Percentiles rank a stretch among this genome's conserved stretches.
phyloP scores from a whole-genome alignment of 768 basidiomycete species.

The Xerocomellus chrysenteron region DNA sequence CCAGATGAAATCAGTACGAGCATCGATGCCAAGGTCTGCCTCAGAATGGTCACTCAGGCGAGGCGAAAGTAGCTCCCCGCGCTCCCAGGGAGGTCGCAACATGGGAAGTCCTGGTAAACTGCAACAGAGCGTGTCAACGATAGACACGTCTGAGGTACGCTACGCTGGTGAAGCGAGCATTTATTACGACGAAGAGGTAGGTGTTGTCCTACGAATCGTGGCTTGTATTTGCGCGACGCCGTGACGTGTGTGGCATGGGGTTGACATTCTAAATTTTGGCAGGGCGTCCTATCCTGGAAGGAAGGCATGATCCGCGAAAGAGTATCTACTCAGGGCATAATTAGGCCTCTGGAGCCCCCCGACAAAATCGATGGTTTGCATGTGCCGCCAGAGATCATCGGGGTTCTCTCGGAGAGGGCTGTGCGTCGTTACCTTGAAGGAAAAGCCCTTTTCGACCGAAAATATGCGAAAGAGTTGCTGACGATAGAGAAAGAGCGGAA shows the following conservation, averaged over 20 bases:
- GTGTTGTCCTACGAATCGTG: slow-evolving; percentile 11
- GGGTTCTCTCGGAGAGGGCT: slow-evolving; percentile 70
- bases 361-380: slow-evolving; percentile 63
- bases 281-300: slow-evolving; percentile 40
- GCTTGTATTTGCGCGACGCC: neutral
- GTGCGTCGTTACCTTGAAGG: slow-evolving; percentile 76
- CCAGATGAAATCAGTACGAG: slow-evolving; percentile 14
- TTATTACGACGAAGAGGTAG: slow-evolving; percentile 52
- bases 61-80: neutral
- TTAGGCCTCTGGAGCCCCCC: slow-evolving; percentile 79
- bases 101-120: slow-evolving; percentile 22
- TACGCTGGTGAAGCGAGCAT: slow-evolving; percentile 63
- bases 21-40: slow-evolving; percentile 12
- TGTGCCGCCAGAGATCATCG: slow-evolving; percentile 65
- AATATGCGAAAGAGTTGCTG: slow-evolving; percentile 57
- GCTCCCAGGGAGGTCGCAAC: slow-evolving; percentile 15
- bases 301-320: slow-evolving; percentile 89
- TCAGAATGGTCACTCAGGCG: slow-evolving; percentile 11
- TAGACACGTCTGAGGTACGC: slow-evolving; percentile 17
- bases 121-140: slow-evolving; percentile 13
- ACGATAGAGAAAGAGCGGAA: slow-evolving; percentile 65
- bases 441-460: slow-evolving; percentile 58
- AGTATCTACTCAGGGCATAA: slow-evolving; percentile 75
- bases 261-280: slow-evolving; percentile 3
- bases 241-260: neutral